Evolutionary conservation across 108 stramenopile genomes (phyloP), one percentile per base, ranked within the genome.

Genomic region (Nitzschia palea): DNA sequence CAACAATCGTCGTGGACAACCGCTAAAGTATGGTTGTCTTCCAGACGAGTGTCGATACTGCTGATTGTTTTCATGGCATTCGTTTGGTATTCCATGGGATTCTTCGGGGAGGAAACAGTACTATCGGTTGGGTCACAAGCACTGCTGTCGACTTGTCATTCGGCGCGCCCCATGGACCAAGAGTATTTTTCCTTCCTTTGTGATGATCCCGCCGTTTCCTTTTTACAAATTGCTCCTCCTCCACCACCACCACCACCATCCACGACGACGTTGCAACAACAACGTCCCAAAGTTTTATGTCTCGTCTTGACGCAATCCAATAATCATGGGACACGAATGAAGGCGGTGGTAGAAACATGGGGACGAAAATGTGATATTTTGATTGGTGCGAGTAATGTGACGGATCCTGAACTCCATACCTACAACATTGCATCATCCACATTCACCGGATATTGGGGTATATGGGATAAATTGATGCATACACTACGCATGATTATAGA

Each of bases 331-430:
- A 63, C 62, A 2, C 44, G 47, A 15, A 36, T 63, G 31, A 26
- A 63, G 32, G 62, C 62, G 1, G 47, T 63, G 10, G 23, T 63
- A n/a, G 47, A 63, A 17, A 63, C 62, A 29, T 63, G 62, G 62
- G 62, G 62, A 6, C 22, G 62, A 9, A 63, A 63, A 23, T 63
- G 62, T 33, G 62, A 63, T 42, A 29, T 23, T 9, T 31, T 63
- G 33, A 27, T 63, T 27, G 47, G 25, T 14, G 62, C 62, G 4
- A 50, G 47, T 22, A 23, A 63, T 48, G 33, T 2, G 15, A 36
- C 31, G 0, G 62, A 63, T 32, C 1, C 62, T 31, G 9, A 20
- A 20, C 3, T 60, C 20, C 23, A 44, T 26, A 33, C 59, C 17
- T 3, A 50, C 26, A 1, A 47, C 1, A 63, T 55, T 9, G 4